These are phyloP conservation scores for Metschnikowia henanensis DNA, from an alignment of 805 yeast genomes.

Conservation along the genomic window DNA sequence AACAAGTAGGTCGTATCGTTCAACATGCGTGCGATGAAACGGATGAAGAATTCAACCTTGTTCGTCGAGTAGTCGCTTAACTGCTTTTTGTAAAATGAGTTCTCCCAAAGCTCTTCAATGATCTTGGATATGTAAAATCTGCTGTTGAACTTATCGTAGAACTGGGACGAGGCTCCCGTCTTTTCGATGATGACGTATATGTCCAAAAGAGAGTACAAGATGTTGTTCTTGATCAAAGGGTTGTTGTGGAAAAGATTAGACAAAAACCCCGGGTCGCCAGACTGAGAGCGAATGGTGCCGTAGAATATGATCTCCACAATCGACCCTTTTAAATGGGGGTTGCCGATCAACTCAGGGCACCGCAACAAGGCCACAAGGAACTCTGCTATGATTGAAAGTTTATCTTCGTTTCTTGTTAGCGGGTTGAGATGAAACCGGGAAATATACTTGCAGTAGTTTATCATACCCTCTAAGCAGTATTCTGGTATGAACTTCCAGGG, in stretches of 20 bases:
- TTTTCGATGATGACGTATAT: conserved; percentile 94
- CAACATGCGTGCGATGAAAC: conserved; percentile 92
- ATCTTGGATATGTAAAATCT: conserved; percentile 85
- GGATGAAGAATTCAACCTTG: conserved; percentile 80
- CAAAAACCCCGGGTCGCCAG: conserved; percentile 74
- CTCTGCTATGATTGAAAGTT: conserved; percentile 61
- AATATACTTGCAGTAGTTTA: conserved; percentile 67
- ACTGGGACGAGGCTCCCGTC: conserved; percentile 93
- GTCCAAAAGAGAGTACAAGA: conserved; percentile 82
- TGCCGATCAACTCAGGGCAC: conserved; percentile 82
- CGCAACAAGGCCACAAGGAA: conserved; percentile 74
- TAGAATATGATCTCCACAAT: conserved; percentile 76
- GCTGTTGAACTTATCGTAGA: conserved; percentile 92
- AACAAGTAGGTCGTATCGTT: conserved; percentile 90
- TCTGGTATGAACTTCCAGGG: conserved; percentile 90
- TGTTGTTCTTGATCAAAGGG: conserved; percentile 57
- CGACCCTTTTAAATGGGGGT: conserved; percentile 90
- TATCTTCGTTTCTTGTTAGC: conserved; percentile 49
- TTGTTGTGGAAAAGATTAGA: conserved; percentile 63
- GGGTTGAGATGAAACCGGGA: conserved; percentile 57
- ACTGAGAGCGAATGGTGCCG: conserved; percentile 61
- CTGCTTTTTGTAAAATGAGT: conserved; percentile 65
- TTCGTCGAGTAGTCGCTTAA: conserved; percentile 64
- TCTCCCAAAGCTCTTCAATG: conserved; percentile 80
- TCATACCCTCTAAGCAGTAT: conserved; percentile 76